Conservation (phyloP, 2,329 filamentous ascomycete genomes). For the Ceratocystis huliohia region DNA sequence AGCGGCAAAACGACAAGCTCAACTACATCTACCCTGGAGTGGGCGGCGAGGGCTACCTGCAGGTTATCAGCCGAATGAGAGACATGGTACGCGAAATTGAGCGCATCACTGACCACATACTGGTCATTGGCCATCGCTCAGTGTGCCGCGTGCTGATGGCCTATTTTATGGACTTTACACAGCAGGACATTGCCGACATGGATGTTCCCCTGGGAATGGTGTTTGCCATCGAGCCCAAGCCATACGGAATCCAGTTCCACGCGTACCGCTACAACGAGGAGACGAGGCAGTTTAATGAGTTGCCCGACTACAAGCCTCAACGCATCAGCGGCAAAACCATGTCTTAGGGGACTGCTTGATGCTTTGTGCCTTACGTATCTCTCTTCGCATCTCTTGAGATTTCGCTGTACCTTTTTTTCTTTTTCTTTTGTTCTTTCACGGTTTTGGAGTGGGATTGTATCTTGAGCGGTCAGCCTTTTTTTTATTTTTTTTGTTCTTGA, state of each 20-base stretch:
- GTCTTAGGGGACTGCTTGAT: neutral
- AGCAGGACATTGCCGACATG: conserved; percentile 84
- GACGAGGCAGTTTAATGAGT: conserved; percentile 67
- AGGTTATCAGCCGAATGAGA: conserved; percentile 88
- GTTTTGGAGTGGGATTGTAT: neutral
- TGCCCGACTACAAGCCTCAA: conserved; percentile 70
- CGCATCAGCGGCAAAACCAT: conserved; percentile 10
- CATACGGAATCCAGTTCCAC: conserved; percentile 94
- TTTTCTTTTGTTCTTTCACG: conserved; percentile 11
- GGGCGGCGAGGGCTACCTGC: conserved; percentile 89
- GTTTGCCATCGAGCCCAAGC: conserved; percentile 92
- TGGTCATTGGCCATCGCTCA: conserved; percentile 85
- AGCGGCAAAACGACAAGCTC: conserved; percentile 74
- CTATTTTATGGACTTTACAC: conserved; percentile 87
- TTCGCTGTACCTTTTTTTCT: neutral
- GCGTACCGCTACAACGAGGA: conserved; percentile 80
- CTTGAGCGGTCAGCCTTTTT: conserved; percentile 8
- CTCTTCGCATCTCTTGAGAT: neutral
- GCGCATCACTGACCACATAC: conserved; percentile 87
- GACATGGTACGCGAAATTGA: conserved; percentile 96
- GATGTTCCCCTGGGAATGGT: conserved; percentile 89
- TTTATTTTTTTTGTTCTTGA: conserved; percentile 12
- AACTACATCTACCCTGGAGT: conserved; percentile 94
- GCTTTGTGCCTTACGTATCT: neutral
- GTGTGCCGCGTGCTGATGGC: conserved; percentile 86